These are phyloP conservation scores for Pythium guiyangense DNA, from an alignment of 352 stramenopile genomes.

Conservation along the genomic window DNA sequence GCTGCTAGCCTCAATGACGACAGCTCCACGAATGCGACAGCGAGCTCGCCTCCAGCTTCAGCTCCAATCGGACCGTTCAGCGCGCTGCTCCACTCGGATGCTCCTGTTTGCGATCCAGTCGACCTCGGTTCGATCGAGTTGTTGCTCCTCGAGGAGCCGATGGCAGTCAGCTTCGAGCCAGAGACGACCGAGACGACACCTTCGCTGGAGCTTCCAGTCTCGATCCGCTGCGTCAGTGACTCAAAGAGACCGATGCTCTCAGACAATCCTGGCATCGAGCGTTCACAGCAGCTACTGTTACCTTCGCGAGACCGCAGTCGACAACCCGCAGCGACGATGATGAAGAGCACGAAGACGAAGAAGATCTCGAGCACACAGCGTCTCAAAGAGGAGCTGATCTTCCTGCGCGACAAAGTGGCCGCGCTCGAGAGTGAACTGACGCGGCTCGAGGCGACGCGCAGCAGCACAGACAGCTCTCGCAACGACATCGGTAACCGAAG, in stretches of 20 bases:
- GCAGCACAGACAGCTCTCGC: neutral
- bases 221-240: no score
- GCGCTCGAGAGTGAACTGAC: slow-evolving; percentile 7
- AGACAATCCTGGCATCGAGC: neutral
- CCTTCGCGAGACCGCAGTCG: neutral
- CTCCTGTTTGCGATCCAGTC: neutral
- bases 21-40: neutral
- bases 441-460: neutral
- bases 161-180: neutral
- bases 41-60: neutral
- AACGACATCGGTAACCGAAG: neutral
- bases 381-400: slow-evolving; percentile 11
- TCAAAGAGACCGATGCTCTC: no score
- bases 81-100: slow-evolving; percentile 1
- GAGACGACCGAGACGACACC: neutral
- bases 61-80: neutral
- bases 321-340: neutral
- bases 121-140: neutral
- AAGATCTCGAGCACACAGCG: slow-evolving; percentile 10
- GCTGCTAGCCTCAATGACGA: neutral
- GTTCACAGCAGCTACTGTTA: neutral
- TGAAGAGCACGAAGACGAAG: slow-evolving; percentile 1
- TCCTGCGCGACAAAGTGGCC: slow-evolving; percentile 6
- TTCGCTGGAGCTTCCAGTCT: no score
- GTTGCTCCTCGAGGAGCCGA: neutral